These are phyloP conservation scores for Penicillium decumbens DNA, from an alignment of 2,329 filamentous ascomycete genomes.

Conservation along the genomic window DNA sequence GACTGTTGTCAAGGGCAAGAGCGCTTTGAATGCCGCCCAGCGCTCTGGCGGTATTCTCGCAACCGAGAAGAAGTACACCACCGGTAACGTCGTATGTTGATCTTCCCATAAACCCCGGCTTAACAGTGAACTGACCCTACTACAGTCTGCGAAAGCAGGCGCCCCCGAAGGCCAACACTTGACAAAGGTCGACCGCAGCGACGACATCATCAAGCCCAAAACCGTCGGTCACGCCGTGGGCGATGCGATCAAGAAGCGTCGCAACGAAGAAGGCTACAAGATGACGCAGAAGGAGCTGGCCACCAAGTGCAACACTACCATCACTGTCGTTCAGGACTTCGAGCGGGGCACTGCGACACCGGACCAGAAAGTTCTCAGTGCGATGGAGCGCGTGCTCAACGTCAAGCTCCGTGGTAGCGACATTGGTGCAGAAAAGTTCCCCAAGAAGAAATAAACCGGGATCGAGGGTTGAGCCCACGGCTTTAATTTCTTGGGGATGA, in stretches of 20 bases:
- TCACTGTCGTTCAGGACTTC: constrained; percentile 73
- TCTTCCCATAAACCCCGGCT: background rate
- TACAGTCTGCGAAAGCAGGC: constrained; percentile 43
- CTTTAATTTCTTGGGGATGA: constrained; percentile 23
- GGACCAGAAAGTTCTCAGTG: constrained; percentile 74
- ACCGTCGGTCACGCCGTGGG: constrained; percentile 77
- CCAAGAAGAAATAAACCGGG: constrained; percentile 61
- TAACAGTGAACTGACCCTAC: constrained; percentile 10
- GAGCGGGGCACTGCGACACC: constrained; percentile 74
- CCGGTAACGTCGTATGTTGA: constrained; percentile 66
- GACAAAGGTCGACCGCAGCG: constrained; percentile 94
- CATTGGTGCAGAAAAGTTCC: constrained; percentile 78
- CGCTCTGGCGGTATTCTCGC: constrained; percentile 69
- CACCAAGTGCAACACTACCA: constrained; percentile 83
- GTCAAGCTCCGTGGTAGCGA: constrained; percentile 80
- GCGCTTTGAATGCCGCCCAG: constrained; percentile 81
- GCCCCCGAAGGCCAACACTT: constrained; percentile 81
- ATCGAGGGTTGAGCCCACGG: constrained; percentile 27
- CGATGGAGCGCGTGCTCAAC: constrained; percentile 80
- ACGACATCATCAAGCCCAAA: constrained; percentile 97
- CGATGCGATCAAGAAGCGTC: constrained; percentile 73
- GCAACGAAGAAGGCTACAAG: constrained; percentile 79
- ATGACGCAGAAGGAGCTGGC: constrained; percentile 91
- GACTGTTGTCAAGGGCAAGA: constrained; percentile 82
- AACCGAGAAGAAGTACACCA: constrained; percentile 87